These are phyloP conservation scores for Colletotrichum sp. DNA, from an alignment of 2,329 filamentous ascomycete genomes.

Conservation along the genomic window DNA sequence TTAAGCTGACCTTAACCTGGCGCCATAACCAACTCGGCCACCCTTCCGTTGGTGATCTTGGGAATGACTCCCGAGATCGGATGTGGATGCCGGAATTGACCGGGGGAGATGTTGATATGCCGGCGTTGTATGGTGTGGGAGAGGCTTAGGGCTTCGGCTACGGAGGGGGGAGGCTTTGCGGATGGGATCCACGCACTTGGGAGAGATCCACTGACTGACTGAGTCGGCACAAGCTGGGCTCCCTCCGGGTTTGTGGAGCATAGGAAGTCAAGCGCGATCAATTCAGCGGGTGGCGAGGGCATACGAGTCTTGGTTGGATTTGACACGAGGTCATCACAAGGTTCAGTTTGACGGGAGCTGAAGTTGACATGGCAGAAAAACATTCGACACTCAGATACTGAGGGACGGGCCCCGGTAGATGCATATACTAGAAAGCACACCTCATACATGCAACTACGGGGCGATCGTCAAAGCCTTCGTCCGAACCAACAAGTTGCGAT, in stretches of 20 bases:
- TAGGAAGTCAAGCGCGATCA: background rate
- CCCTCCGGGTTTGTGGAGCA: background rate
- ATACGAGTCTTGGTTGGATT: background rate
- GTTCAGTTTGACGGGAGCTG: background rate
- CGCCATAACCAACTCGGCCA: slow-evolving; percentile 23
- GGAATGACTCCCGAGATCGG: background rate
- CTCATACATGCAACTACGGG: background rate
- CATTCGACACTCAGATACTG: background rate
- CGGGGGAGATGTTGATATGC: background rate
- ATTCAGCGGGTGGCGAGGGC: background rate
- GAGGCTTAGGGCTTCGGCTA: background rate
- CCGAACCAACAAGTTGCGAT: background rate
- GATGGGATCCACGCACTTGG: background rate
- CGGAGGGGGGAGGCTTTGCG: background rate
- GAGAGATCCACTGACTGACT: background rate
- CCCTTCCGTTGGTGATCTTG: background rate
- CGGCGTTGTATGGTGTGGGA: background rate
- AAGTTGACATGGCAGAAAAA: background rate
- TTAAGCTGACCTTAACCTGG: slow-evolving; percentile 20
- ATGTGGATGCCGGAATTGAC: background rate
- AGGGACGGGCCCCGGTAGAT: background rate
- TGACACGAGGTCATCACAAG: background rate
- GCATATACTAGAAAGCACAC: background rate
- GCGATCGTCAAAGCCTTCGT: background rate
- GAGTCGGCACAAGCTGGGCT: background rate